Evolutionary conservation across 2,329 filamentous ascomycete genomes (phyloP).

Genomic region (Raffaelea albimanens): DNA sequence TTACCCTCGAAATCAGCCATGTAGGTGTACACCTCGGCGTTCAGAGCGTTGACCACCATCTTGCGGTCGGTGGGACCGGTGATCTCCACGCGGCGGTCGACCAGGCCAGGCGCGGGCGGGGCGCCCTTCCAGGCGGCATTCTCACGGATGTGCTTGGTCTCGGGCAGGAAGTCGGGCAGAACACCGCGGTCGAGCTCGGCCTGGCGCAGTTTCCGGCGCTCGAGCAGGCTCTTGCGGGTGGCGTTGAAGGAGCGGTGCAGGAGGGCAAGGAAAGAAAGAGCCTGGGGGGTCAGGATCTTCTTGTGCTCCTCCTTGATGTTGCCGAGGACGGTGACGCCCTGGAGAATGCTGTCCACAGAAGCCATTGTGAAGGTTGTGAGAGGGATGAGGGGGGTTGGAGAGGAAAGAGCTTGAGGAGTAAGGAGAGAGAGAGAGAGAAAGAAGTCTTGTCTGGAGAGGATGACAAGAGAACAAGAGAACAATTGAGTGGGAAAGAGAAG

Average conservation of each 20-base stretch:
- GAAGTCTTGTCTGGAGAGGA: not conserved
- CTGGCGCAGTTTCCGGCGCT: slow-evolving; percentile 79
- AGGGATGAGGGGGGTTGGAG: not conserved
- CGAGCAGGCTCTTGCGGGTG: slow-evolving; percentile 78
- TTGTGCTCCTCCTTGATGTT: slow-evolving; percentile 66
- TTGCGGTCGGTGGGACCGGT: slow-evolving; percentile 95
- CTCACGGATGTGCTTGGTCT: slow-evolving; percentile 92
- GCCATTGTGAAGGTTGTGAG: slow-evolving; percentile 44
- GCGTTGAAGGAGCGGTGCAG: slow-evolving; percentile 91
- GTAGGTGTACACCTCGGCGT: slow-evolving; percentile 94
- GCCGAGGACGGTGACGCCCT: slow-evolving; percentile 81
- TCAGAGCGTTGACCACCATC: slow-evolving; percentile 97
- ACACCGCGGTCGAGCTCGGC: slow-evolving; percentile 84
- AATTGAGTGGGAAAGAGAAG: not conserved
- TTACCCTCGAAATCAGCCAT: slow-evolving; percentile 98
- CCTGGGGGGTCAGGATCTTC: slow-evolving; percentile 88
- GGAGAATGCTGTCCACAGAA: slow-evolving; percentile 65
- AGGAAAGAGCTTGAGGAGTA: not conserved
- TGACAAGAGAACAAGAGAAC: not conserved
- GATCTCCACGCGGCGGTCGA: slow-evolving; percentile 93
- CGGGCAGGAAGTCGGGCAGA: slow-evolving; percentile 87
- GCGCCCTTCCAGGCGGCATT: slow-evolving; percentile 91
- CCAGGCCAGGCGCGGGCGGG: slow-evolving; percentile 78
- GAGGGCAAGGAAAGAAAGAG: slow-evolving; percentile 83
- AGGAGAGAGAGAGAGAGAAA: not conserved